Evolutionary conservation across 1,139 yeast genomes (phyloP).

Genomic region (Meyerozyma smithsonii): DNA sequence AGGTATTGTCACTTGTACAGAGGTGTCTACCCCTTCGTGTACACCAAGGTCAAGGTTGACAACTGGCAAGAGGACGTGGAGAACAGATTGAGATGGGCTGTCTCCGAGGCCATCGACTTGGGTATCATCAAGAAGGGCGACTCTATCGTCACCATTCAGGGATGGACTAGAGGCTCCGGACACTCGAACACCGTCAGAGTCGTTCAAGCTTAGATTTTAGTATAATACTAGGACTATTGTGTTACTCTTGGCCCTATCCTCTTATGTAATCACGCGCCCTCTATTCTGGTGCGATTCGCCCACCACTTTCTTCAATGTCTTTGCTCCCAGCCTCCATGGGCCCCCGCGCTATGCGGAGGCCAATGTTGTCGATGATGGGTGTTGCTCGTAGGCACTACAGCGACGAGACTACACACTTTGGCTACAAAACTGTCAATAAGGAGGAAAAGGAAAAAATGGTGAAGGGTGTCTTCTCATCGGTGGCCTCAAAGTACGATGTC

Average conservation of each 20-base stretch:
- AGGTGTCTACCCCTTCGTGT: conserved; percentile 97
- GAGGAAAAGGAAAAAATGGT: conserved; percentile 84
- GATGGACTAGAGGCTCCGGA: conserved; percentile 98
- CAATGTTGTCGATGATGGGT: neutral
- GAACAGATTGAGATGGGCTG: conserved; percentile 90
- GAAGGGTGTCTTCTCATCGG: conserved; percentile 87
- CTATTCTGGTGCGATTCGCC: neutral
- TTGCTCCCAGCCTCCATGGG: neutral
- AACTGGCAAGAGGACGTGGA: conserved; percentile 98
- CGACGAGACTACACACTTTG: conserved; percentile 76
- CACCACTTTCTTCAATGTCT: neutral
- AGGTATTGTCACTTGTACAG: conserved; percentile 95
- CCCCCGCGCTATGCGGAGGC: neutral
- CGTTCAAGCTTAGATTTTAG: conserved; percentile 38
- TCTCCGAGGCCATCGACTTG: conserved; percentile 80
- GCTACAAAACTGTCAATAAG: conserved; percentile 78
- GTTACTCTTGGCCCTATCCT: no score
- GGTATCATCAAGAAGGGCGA: conserved; percentile 88
- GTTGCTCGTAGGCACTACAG: neutral
- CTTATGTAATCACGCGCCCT: neutral
- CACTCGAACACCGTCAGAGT: conserved; percentile 96
- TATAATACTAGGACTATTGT: neutral
- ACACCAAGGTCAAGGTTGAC: conserved; percentile 58
- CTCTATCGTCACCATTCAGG: conserved; percentile 91
- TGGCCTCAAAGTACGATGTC: conserved; percentile 87